These are phyloP conservation scores for Melanomma pulvis-pyrius DNA, from an alignment of 495 filamentous ascomycete species.

Conservation along the genomic window DNA sequence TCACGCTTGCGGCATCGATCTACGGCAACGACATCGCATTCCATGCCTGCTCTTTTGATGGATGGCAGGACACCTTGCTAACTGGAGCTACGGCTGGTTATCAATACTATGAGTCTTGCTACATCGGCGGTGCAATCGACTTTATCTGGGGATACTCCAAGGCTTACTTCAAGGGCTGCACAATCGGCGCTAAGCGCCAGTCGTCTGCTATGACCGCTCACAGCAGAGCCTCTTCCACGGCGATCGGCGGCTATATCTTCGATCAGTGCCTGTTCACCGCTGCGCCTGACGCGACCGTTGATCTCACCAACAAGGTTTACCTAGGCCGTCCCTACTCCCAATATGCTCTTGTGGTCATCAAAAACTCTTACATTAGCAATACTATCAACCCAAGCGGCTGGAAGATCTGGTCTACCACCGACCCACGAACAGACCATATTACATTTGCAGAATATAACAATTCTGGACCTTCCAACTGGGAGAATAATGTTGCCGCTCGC, in stretches of 20 bases:
- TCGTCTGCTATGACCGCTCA: slow-evolving; percentile 31
- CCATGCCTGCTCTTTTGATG: slow-evolving; percentile 24
- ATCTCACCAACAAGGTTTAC: slow-evolving; percentile 28
- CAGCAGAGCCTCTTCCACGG: slow-evolving; percentile 22
- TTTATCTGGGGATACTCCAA: slow-evolving; percentile 36
- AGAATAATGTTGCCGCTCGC: slow-evolving; percentile 32
- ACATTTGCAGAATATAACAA: slow-evolving; percentile 33
- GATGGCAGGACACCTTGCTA: slow-evolving; percentile 36
- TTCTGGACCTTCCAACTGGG: slow-evolving; percentile 18
- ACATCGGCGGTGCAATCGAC: slow-evolving; percentile 30
- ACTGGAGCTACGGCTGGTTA: slow-evolving; percentile 28
- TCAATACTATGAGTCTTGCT: slow-evolving; percentile 32
- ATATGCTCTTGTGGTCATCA: slow-evolving; percentile 31
- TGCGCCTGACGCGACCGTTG: slow-evolving; percentile 26
- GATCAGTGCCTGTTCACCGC: slow-evolving; percentile 34
- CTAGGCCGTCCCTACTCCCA: slow-evolving; percentile 24
- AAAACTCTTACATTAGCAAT: slow-evolving; percentile 25
- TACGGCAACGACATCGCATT: slow-evolving; percentile 31
- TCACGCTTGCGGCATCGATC: slow-evolving; percentile 29
- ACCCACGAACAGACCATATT: slow-evolving; percentile 25
- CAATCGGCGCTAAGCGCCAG: slow-evolving; percentile 26
- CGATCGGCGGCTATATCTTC: slow-evolving; percentile 33
- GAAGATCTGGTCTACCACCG: slow-evolving; percentile 32
- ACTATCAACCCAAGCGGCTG: slow-evolving; percentile 23
- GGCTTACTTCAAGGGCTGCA: slow-evolving; percentile 37